Conservation (phyloP, 2,329 filamentous ascomycete genomes). For the Amauroascus niger region DNA sequence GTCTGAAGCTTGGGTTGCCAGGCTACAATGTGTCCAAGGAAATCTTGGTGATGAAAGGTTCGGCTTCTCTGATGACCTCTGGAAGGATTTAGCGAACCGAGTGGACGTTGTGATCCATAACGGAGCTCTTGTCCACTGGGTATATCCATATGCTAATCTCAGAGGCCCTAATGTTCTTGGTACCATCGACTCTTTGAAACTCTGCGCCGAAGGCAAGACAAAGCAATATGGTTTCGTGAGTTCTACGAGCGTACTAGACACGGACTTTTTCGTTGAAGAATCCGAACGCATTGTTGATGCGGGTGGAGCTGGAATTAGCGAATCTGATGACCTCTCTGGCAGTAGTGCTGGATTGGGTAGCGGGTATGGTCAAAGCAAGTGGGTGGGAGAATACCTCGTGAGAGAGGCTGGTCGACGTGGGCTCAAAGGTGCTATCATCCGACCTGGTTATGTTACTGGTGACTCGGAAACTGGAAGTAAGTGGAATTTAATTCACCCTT, state of each 20-base stretch:
- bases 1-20: slow-evolving; percentile 46
- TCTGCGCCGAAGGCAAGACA: slow-evolving; percentile 66
- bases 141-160: slow-evolving; percentile 64
- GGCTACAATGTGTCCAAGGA: slow-evolving; percentile 60
- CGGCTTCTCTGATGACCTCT: slow-evolving; percentile 57
- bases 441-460: slow-evolving; percentile 78
- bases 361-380: slow-evolving; percentile 88
- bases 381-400: slow-evolving; percentile 64
- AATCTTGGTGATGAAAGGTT: slow-evolving; percentile 64
- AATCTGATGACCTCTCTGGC: slow-evolving; percentile 68
- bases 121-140: slow-evolving; percentile 70
- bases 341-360: slow-evolving; percentile 68
- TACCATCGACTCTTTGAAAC: slow-evolving; percentile 63
- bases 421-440: slow-evolving; percentile 62
- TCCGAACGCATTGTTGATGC: slow-evolving; percentile 53
- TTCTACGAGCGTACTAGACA: slow-evolving; percentile 75
- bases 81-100: slow-evolving; percentile 54
- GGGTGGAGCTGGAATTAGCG: slow-evolving; percentile 57
- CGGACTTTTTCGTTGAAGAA: slow-evolving; percentile 65
- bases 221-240: slow-evolving; percentile 76
- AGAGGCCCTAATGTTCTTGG: slow-evolving; percentile 67
- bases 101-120: slow-evolving; percentile 75
- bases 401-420: slow-evolving; percentile 70
- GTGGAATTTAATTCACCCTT: slow-evolving; percentile 10
- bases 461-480: slow-evolving; percentile 53